phyloP scores from a whole-genome alignment of 2,329 filamentous ascomycete genomes.

The Epichloe elymi region DNA sequence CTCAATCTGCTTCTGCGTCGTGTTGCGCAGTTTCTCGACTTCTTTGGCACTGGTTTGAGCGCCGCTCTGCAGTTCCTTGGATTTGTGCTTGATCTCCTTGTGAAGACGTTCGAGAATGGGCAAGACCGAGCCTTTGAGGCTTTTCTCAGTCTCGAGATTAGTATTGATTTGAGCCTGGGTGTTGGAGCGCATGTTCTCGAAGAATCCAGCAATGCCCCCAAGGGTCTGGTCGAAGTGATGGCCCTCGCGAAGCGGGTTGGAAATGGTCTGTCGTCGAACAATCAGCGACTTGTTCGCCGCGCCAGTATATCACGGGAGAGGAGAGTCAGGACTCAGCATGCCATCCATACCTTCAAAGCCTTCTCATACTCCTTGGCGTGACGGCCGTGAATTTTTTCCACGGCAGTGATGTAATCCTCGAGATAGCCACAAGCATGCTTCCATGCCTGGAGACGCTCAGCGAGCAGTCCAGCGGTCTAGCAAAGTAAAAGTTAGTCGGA shows the following conservation, averaged over 20 bases:
- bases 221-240: constrained; percentile 85
- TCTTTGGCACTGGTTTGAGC: constrained; percentile 77
- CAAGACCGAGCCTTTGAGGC: constrained; percentile 71
- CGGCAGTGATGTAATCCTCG: constrained; percentile 75
- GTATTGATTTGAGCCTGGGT: constrained; percentile 83
- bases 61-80: constrained; percentile 74
- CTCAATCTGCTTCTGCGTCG: constrained; percentile 92
- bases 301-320: too few relatives aligned
- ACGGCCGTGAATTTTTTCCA: constrained; percentile 73
- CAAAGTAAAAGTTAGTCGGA: neutral
- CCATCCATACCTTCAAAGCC: constrained; percentile 55
- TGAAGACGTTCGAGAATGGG: constrained; percentile 85
- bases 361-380: constrained; percentile 94
- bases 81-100: constrained; percentile 92
- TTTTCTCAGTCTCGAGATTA: constrained; percentile 84
- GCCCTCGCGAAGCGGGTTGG: constrained; percentile 72
- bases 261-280: constrained; percentile 51
- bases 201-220: constrained; percentile 79
- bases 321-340: neutral
- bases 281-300: neutral
- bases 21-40: constrained; percentile 75
- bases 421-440: constrained; percentile 88
- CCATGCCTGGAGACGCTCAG: constrained; percentile 85
- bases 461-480: constrained; percentile 66
- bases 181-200: constrained; percentile 88